phyloP scores from a whole-genome alignment of 2,329 filamentous ascomycete species.

The Stachybotrys elegans region DNA sequence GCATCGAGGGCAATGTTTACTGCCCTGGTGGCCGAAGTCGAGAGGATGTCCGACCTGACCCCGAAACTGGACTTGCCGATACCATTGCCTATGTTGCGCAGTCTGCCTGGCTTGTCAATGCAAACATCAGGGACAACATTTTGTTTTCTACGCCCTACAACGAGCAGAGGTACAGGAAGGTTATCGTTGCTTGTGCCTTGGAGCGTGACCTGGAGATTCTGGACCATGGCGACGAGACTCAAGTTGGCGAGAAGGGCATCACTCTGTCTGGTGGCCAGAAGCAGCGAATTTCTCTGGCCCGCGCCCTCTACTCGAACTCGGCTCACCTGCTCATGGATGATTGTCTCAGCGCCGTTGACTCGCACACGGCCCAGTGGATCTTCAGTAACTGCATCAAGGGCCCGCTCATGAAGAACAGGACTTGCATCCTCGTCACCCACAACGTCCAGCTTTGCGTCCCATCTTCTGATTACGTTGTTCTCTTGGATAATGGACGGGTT shows the following conservation, averaged over 20 bases:
- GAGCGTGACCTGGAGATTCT: conserved; percentile 90
- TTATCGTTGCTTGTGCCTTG: conserved; percentile 85
- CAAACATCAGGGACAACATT: conserved; percentile 93
- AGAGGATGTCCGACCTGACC: conserved; percentile 76
- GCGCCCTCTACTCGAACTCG: conserved; percentile 93
- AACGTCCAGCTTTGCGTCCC: conserved; percentile 87
- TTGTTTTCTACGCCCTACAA: conserved; percentile 80
- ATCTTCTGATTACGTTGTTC: conserved; percentile 72
- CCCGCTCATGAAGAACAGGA: conserved; percentile 80
- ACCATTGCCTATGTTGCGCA: conserved; percentile 96
- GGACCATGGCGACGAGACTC: conserved; percentile 84
- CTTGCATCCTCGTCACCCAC: conserved; percentile 93
- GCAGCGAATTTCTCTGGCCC: conserved; percentile 93
- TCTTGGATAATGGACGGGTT: conserved; percentile 83
- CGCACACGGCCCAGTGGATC: conserved; percentile 97
- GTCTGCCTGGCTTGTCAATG: conserved; percentile 94
- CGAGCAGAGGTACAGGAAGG: conserved; percentile 76
- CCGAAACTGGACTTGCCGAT: conserved; percentile 81
- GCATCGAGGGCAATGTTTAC: conserved; percentile 73
- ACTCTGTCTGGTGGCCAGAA: conserved; percentile 96
- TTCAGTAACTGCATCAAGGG: conserved; percentile 90
- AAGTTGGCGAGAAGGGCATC: conserved; percentile 96
- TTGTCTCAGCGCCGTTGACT: conserved; percentile 93
- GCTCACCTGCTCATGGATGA: conserved; percentile 89
- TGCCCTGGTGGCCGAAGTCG: conserved; percentile 81